phyloP scores from a whole-genome alignment of 1,284 basidiomycete genomes.

The Ustilago loliicola region DNA sequence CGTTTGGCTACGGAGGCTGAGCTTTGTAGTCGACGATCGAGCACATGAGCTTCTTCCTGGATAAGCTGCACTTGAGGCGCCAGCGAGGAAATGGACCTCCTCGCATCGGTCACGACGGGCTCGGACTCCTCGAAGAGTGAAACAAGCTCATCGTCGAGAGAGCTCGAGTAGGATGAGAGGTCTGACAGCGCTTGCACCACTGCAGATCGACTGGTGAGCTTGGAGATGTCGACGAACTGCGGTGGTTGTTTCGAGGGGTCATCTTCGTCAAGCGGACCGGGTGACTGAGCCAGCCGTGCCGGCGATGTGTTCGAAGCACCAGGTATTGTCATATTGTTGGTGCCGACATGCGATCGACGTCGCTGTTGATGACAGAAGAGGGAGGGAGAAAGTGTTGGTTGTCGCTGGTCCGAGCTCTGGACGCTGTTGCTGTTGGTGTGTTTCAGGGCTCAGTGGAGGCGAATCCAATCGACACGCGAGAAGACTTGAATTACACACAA shows the following conservation, averaged over 20 bases:
- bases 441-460: conserved; percentile 9
- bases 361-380: conserved; percentile 5
- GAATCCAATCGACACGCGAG: not conserved
- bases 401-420: conserved; percentile 39
- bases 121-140: conserved; percentile 77
- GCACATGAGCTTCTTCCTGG: conserved; percentile 76
- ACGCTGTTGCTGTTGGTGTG: not conserved
- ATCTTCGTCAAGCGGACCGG: conserved; percentile 11
- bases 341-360: conserved; percentile 8
- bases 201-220: conserved; percentile 48
- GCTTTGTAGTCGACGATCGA: conserved; percentile 76
- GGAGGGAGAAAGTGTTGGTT: not conserved
- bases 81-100: conserved; percentile 73
- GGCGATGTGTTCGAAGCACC: conserved; percentile 12
- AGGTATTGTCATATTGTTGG: conserved; percentile 22
- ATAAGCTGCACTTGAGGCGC: conserved; percentile 78
- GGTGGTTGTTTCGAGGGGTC: conserved; percentile 4
- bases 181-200: conserved; percentile 71
- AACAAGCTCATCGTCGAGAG: conserved; percentile 82
- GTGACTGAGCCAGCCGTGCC: conserved; percentile 8
- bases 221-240: conserved; percentile 33
- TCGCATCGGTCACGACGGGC: conserved; percentile 41
- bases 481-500: not conserved
- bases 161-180: conserved; percentile 82
- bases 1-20: conserved; percentile 87